Percentiles rank a stretch among this genome's conserved stretches.
Evolutionary conservation across 2,329 filamentous ascomycete genomes (phyloP).

Genomic region (Colletotrichum sp.): DNA sequence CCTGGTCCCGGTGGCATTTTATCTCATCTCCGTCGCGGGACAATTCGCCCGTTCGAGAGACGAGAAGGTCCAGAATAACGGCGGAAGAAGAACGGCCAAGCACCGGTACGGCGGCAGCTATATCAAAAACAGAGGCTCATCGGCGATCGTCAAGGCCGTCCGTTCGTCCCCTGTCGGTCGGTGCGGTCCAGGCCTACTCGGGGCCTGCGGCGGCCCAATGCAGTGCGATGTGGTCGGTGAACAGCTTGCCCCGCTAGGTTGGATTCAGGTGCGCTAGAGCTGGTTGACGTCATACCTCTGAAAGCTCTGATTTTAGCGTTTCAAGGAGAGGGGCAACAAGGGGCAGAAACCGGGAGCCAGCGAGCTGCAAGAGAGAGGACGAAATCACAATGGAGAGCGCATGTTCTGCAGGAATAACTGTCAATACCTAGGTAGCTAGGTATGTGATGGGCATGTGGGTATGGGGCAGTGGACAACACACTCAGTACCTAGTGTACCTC

Average conservation of each 20-base stretch:
- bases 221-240: constrained; percentile 11
- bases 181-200: constrained; percentile 9
- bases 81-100: background rate
- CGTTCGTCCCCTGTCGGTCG: constrained; percentile 9
- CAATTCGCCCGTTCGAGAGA: background rate
- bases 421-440: background rate
- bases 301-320: constrained; percentile 23
- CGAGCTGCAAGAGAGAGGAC: background rate
- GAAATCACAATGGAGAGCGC: background rate
- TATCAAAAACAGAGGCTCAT: background rate
- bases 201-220: constrained; percentile 2
- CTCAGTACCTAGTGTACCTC: background rate
- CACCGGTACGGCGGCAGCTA: background rate
- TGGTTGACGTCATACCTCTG: constrained; percentile 22
- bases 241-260: constrained; percentile 12
- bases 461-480: background rate
- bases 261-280: constrained; percentile 19
- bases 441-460: background rate
- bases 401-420: background rate
- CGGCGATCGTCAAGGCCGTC: constrained; percentile 8
- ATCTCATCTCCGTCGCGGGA: background rate
- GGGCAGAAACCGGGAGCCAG: background rate
- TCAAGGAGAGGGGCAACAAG: constrained; percentile 21
- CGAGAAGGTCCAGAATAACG: background rate
- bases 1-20: background rate